These are phyloP conservation scores for Tardiomyces digboiensis DNA, from an alignment of 1,139 yeast species.

Conservation along the genomic window DNA sequence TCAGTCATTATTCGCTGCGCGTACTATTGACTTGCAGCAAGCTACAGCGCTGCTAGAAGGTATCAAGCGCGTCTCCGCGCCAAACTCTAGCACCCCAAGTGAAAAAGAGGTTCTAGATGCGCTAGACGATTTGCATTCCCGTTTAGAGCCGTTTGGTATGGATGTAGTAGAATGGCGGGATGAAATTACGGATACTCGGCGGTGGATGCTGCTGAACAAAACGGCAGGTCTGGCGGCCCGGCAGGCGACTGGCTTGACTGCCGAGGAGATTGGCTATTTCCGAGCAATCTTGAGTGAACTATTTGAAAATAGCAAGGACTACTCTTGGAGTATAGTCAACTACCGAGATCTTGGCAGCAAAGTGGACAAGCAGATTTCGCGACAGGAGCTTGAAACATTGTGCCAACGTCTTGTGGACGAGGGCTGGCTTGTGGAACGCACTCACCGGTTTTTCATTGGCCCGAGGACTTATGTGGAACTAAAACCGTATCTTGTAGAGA, in stretches of 20 bases:
- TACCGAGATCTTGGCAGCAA: background rate
- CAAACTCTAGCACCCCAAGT: background rate
- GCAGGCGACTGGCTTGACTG: conserved; percentile 11
- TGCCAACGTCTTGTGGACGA: background rate
- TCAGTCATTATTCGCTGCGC: background rate
- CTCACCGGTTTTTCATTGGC: background rate
- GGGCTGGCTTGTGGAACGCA: background rate
- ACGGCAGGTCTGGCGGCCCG: conserved; percentile 7
- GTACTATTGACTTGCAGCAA: background rate
- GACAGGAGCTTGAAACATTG: background rate
- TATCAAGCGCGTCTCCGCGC: background rate
- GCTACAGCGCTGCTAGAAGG: background rate
- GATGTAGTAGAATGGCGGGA: conserved; percentile 13
- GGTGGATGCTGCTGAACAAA: conserved; percentile 11
- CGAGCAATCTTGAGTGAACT: conserved; percentile 12
- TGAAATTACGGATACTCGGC: conserved; percentile 6
- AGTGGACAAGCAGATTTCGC: background rate
- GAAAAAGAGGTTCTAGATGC: background rate
- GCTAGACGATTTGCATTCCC: background rate
- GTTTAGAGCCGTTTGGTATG: conserved; percentile 11
- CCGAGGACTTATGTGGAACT: conserved; percentile 16
- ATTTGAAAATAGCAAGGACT: conserved; percentile 9
- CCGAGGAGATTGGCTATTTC: conserved; percentile 15
- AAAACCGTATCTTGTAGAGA: conserved; percentile 26
- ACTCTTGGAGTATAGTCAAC: conserved; percentile 6